These are phyloP conservation scores for Eucalyptus pauciflora DNA, from an alignment of 345 rosid genomes.

Conservation along the genomic window DNA sequence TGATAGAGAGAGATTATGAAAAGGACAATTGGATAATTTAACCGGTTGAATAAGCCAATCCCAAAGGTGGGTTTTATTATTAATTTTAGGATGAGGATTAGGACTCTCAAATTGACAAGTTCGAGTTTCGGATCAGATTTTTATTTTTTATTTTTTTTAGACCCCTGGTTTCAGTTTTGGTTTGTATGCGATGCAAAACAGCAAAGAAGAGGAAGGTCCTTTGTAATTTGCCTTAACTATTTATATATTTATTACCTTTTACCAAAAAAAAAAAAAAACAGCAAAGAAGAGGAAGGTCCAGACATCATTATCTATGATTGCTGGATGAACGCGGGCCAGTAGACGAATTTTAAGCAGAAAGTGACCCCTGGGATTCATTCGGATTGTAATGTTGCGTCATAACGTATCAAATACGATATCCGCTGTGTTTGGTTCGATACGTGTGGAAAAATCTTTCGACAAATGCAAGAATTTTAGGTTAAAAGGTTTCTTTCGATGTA, in stretches of 20 bases:
- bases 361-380: neutral
- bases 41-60: neutral
- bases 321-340: neutral
- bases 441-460: neutral
- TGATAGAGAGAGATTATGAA: neutral
- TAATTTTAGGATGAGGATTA: neutral
- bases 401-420: neutral
- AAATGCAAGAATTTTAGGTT: neutral
- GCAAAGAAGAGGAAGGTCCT: too few relatives aligned
- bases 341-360: neutral
- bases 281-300: too few relatives aligned
- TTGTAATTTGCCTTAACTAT: too few relatives aligned
- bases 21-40: neutral
- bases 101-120: neutral
- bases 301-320: neutral
- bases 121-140: neutral
- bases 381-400: rapidly evolving
- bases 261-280: too few relatives aligned
- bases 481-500: neutral
- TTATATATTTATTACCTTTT: too few relatives aligned
- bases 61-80: too few relatives aligned
- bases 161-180: neutral
- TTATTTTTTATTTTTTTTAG: neutral
- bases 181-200: too few relatives aligned
- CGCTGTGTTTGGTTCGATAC: neutral